Percentiles rank a stretch among this genome's conserved stretches.
phyloP scores from a whole-genome alignment of 208 protist species.

The Chromosphaera perkinsii region DNA sequence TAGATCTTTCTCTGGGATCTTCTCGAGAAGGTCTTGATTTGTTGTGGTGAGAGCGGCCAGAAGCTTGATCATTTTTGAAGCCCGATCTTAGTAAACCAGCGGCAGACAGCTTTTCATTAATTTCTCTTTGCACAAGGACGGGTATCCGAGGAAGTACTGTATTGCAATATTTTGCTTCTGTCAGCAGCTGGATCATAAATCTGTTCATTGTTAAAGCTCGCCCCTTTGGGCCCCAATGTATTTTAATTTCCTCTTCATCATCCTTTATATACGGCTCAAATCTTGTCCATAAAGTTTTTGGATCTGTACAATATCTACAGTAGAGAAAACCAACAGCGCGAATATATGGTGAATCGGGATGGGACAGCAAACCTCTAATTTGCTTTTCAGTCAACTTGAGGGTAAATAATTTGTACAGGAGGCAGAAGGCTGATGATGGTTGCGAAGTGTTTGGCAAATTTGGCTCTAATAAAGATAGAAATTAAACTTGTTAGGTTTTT shows the following conservation, averaged over 20 bases:
- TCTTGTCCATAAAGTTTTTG: slow-evolving; percentile 20
- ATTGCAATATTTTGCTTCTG: slow-evolving; percentile 24
- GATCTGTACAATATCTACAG: slow-evolving; percentile 16
- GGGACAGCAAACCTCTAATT: slow-evolving; percentile 10
- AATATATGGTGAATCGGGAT: slow-evolving; percentile 26
- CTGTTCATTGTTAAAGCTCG: neutral
- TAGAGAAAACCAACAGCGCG: slow-evolving; percentile 28
- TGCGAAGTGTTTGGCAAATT: slow-evolving; percentile 15
- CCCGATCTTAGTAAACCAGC: no score
- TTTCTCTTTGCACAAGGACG: slow-evolving; percentile 21
- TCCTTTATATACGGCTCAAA: slow-evolving; percentile 18
- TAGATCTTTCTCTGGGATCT: no score
- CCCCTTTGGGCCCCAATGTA: slow-evolving; percentile 11
- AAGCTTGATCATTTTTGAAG: no score
- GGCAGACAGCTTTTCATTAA: slow-evolving; percentile 1
- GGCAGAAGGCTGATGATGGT: slow-evolving; percentile 30
- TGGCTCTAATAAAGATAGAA: slow-evolving; percentile 17
- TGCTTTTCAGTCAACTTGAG: slow-evolving; percentile 35
- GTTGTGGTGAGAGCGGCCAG: no score
- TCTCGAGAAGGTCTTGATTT: no score
- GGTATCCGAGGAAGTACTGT: slow-evolving; percentile 33
- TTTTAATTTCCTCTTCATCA: slow-evolving; percentile 22
- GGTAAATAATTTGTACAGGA: slow-evolving; percentile 40
- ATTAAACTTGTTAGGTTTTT: neutral
- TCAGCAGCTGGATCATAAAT: slow-evolving; percentile 27